Evolutionary conservation across 2,329 filamentous ascomycete species (phyloP), one percentile per base, ranked within the genome.

Genomic region (Cadophora gregata): DNA sequence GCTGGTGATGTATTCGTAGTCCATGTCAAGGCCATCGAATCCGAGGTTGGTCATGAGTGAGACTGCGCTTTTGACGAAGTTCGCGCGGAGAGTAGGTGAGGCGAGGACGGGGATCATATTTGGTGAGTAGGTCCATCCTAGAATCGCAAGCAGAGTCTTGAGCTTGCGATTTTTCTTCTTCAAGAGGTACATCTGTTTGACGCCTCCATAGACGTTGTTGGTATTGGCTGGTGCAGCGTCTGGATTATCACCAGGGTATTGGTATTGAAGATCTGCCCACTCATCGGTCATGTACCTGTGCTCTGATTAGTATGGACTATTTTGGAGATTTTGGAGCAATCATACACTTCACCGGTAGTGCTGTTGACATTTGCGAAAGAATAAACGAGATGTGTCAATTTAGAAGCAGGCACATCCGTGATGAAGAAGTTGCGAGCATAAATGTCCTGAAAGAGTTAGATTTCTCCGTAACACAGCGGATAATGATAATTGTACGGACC

Each of bases 71-170:
- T 14, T 31, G 19, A 64, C 69, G 48, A 72, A 69, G 6, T 36
- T 65, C 3, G 58, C 33, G 14, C 69, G 67, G 33, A 61, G 88
- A 4, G 81, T 79, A 0, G 84, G 82, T 0, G 88, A 90, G 66
- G 86, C 86, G 10, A 88, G 87, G 0, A 89, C 88, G 0, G 81
- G 80, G 0, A 90, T 83, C 76, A 97, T 94, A 77, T 92, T 91
- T 71, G 84, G 81, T 1, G 90, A 92, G 79, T 93, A 95, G 0
- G 90, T 93, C 90, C 90, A 95, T 31, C 93, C 93, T 58, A 93
- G 93, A 70, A 97, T 92, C 51, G 88, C 91, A 9, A 96, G 83
- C 31, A 96, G 81, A 1, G 90, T 83, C 76, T 96, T 96, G 58
- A 96, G 78, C 59, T 91, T 86, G 24, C 92, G 88, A 78, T 96